Conservation (phyloP, 306 rosid species). For the Amphicarpaea edgeworthii region DNA sequence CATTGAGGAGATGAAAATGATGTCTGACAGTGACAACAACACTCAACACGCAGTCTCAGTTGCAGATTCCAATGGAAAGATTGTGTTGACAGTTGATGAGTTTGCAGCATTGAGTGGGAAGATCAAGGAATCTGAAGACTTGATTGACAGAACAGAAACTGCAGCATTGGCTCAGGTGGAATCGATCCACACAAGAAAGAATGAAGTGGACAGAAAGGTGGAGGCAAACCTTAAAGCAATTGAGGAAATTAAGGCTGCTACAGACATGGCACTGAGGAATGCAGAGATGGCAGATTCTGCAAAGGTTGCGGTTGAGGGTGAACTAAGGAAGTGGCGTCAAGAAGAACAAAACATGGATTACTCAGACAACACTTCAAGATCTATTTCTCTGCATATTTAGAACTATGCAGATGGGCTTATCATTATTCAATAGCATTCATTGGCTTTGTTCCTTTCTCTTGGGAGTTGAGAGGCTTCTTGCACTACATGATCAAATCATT, state of each 20-base stretch:
- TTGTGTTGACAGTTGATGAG: constrained; percentile 65
- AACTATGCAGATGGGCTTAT: constrained; percentile 15
- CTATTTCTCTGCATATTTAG: constrained; percentile 38
- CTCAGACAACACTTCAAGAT: constrained; percentile 36
- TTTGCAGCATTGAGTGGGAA: constrained; percentile 65
- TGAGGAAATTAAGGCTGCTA: constrained; percentile 81
- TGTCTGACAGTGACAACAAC: constrained; percentile 40
- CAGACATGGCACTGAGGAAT: constrained; percentile 76
- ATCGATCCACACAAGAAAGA: constrained; percentile 57
- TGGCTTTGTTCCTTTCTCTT: constrained; percentile 33
- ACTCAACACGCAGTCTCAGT: constrained; percentile 38
- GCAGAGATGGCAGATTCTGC: constrained; percentile 89
- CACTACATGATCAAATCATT: constrained; percentile 19
- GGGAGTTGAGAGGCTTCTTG: constrained; percentile 32
- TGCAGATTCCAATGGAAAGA: constrained; percentile 54
- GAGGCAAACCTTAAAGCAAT: constrained; percentile 79
- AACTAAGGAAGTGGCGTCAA: constrained; percentile 70
- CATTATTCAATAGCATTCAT: constrained; percentile 24
- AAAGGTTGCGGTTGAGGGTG: constrained; percentile 66
- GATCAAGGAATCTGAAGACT: constrained; percentile 62
- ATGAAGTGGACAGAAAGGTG: constrained; percentile 60
- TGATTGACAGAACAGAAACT: constrained; percentile 71
- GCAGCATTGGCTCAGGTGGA: constrained; percentile 57
- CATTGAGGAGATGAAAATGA: constrained; percentile 62
- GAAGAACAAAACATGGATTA: constrained; percentile 55